Conservation (phyloP, 208 protist species). For the Angomonas deanei region DNA sequence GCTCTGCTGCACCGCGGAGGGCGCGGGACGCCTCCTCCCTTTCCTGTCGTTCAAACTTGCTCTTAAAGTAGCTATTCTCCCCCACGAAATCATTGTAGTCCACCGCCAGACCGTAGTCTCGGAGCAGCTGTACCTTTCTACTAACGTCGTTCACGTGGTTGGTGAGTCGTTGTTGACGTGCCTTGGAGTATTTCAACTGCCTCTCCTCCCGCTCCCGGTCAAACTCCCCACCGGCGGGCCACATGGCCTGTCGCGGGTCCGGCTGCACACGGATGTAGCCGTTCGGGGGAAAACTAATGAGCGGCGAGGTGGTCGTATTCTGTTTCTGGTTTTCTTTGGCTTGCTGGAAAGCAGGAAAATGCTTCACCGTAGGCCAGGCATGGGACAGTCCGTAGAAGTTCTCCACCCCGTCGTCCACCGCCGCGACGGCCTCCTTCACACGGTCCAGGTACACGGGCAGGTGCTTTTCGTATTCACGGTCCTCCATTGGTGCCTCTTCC, state of each 20-base stretch:
- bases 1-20: not conserved
- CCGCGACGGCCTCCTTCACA: not conserved
- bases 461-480: not conserved
- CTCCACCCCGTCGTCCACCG: constrained; percentile 11
- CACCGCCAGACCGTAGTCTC: not conserved
- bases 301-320: constrained; percentile 1
- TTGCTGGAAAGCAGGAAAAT: not conserved
- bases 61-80: not conserved
- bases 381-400: constrained; percentile 75
- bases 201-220: not conserved
- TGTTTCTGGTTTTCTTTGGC: not conserved
- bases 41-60: not conserved
- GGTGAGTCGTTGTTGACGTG: not conserved
- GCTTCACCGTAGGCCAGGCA: constrained; percentile 37
- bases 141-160: not conserved
- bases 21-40: not conserved
- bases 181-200: not conserved
- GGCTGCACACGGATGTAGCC: constrained; percentile 70
- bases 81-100: constrained; percentile 4
- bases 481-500: no score
- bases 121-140: not conserved
- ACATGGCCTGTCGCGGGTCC: constrained; percentile 65
- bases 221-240: constrained; percentile 30
- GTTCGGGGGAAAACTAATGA: constrained; percentile 36
- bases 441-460: not conserved